These are phyloP conservation scores for Oehlia diaphana DNA, from an alignment of 192 early-diverging fungal species.

Conservation along the genomic window DNA sequence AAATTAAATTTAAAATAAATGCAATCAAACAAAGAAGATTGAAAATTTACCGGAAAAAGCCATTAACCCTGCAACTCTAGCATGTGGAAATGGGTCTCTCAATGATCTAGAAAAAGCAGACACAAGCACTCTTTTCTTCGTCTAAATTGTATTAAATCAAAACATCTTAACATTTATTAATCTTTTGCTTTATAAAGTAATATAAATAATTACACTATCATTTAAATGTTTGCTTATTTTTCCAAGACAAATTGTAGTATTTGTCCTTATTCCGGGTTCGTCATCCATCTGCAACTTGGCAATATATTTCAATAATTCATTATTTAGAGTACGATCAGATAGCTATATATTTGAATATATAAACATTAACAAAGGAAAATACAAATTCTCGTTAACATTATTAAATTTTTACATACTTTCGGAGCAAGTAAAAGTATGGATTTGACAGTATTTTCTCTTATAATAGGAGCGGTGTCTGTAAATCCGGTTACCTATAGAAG, in stretches of 20 bases:
- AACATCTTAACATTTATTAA: not conserved
- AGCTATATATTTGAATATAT: slow-evolving; percentile 41
- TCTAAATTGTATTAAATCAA: slow-evolving; percentile 41
- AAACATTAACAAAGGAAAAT: not conserved
- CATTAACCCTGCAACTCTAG: slow-evolving; percentile 82
- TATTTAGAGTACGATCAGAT: slow-evolving; percentile 74
- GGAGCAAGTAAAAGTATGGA: slow-evolving; percentile 74
- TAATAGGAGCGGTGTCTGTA: slow-evolving; percentile 80
- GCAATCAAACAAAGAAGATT: not conserved
- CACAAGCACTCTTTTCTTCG: slow-evolving; percentile 75
- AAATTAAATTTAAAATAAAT: not conserved
- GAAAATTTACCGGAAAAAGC: slow-evolving; percentile 53
- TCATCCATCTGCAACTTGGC: slow-evolving; percentile 88
- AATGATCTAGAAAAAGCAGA: slow-evolving; percentile 82
- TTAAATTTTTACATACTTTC: slow-evolving; percentile 46
- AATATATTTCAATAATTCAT: slow-evolving; percentile 81
- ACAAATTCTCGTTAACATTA: not conserved
- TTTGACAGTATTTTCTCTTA: slow-evolving; percentile 91
- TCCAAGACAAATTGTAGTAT: slow-evolving; percentile 94
- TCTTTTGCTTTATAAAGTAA: not conserved
- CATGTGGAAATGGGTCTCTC: slow-evolving; percentile 86
- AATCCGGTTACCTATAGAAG: slow-evolving; percentile 74
- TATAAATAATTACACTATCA: slow-evolving; percentile 56
- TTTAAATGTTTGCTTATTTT: slow-evolving; percentile 82
- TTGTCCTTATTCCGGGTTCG: slow-evolving; percentile 95